Conservation (phyloP, 139 green algal genomes). For the Chlorella sp. region DNA sequence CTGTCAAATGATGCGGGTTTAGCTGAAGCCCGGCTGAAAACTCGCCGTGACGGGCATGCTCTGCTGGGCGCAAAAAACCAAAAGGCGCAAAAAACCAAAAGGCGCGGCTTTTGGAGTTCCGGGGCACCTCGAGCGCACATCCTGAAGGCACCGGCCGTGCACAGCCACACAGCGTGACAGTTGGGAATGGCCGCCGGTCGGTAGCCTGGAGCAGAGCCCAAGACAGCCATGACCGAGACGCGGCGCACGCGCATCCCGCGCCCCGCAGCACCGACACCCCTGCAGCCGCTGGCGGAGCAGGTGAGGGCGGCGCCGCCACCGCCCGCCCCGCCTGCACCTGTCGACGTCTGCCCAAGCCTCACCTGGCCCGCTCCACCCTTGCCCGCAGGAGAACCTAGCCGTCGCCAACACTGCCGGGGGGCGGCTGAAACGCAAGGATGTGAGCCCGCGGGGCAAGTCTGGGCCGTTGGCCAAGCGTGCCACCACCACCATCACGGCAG, state of each 20-base stretch:
- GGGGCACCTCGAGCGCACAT: not conserved
- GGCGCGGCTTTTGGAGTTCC: too few relatives aligned
- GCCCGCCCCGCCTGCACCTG: not conserved
- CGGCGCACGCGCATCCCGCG: slow-evolving; percentile 34
- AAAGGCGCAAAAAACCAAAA: not conserved
- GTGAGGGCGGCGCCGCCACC: not conserved
- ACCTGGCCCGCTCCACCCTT: too few relatives aligned
- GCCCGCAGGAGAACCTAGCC: slow-evolving; percentile 19
- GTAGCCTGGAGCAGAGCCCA: not conserved
- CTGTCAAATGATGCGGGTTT: not conserved
- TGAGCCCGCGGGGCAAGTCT: slow-evolving; percentile 20
- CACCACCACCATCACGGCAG: not conserved
- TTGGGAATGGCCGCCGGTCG: not conserved
- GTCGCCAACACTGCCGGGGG: not conserved
- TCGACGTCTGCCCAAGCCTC: not conserved
- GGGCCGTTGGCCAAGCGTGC: slow-evolving; percentile 16
- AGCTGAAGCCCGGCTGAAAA: not conserved
- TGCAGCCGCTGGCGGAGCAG: slow-evolving; percentile 27
- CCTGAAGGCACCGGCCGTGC: too few relatives aligned
- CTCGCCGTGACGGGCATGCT: not conserved
- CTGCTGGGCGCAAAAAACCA: not conserved
- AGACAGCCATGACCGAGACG: slow-evolving; percentile 22
- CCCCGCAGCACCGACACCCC: not conserved
- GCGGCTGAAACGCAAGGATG: not conserved
- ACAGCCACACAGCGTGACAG: not conserved